Conservation (phyloP, 768 basidiomycete genomes). For the Suillus lakei region DNA sequence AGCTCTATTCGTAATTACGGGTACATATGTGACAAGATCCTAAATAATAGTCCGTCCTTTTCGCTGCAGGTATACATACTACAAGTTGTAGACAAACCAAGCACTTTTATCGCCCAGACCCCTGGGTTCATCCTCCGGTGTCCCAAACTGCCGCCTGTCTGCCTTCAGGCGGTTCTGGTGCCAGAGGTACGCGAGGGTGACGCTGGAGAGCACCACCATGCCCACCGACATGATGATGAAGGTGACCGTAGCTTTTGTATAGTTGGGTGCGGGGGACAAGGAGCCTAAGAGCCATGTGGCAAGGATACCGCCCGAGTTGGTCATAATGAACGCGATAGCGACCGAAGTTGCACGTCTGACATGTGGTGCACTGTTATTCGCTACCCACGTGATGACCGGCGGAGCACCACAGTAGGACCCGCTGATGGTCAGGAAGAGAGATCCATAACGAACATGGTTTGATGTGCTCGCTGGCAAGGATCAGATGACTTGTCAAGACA, state of each 20-base stretch:
- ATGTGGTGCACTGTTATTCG: conserved; percentile 65
- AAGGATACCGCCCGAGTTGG: conserved; percentile 64
- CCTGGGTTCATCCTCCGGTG: conserved; percentile 40
- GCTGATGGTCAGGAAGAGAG: conserved; percentile 57
- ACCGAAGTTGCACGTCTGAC: conserved; percentile 61
- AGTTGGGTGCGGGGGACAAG: conserved; percentile 53
- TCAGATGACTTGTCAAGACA: neutral
- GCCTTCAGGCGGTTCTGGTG: conserved; percentile 52
- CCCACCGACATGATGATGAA: conserved; percentile 41
- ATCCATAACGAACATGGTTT: conserved; percentile 51
- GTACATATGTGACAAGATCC: neutral
- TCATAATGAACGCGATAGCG: conserved; percentile 60
- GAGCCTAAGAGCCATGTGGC: conserved; percentile 62
- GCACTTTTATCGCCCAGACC: conserved; percentile 55
- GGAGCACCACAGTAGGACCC: conserved; percentile 61
- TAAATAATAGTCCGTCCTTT: neutral
- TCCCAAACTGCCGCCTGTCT: conserved; percentile 34
- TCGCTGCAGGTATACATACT: conserved; percentile 5
- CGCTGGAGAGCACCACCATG: conserved; percentile 40
- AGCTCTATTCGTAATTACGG: neutral
- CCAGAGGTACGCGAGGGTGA: conserved; percentile 47
- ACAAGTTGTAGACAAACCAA: conserved; percentile 59
- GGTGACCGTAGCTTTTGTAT: conserved; percentile 49
- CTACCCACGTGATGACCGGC: conserved; percentile 59
- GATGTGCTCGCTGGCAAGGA: conserved; percentile 34